Base-by-base conservation (phyloP, 768 basidiomycete species). In the Kwoniella sp. region DNA sequence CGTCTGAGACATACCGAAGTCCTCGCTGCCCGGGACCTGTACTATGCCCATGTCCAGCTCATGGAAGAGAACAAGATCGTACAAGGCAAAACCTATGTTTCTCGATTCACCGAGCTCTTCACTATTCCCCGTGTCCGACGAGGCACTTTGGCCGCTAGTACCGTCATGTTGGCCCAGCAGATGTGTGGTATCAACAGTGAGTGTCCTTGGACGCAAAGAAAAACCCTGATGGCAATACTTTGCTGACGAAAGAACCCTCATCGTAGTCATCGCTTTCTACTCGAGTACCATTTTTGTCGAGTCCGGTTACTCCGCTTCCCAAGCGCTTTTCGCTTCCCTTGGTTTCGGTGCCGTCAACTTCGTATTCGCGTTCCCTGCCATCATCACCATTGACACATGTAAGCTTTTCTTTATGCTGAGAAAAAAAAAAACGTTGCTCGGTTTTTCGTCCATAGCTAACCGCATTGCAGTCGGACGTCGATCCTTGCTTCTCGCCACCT, bases 181-280 rank as follows among this genome's bases (percentile, higher is more conserved):
- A 75, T 81, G 73, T 80, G 69, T 52, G 79, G 81, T 63, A 82
- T 75, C 63, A n/a, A n/a, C n/a, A n/a, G n/a, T n/a, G n/a, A n/a
- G n/a, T n/a, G n/a, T n/a, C n/a, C n/a, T n/a, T n/a, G n/a, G n/a
- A n/a, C n/a, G n/a, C n/a, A n/a, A n/a, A n/a, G n/a, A n/a, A n/a
- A n/a, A n/a, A n/a, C n/a, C n/a, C n/a, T n/a, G n/a, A n/a, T n/a
- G n/a, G n/a, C n/a, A n/a, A n/a, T n/a, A n/a, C n/a, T n/a, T n/a
- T n/a, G n/a, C n/a, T n/a, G n/a, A n/a, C n/a, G n/a, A n/a, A n/a
- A n/a, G n/a, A n/a, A n/a, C n/a, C n/a, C n/a, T n/a, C n/a, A n/a
- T n/a, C n/a, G n/a, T n/a, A n/a, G n/a, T 84, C 70, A 83, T 83
- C 66, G 78, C 82, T 9, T 83, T 82, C 76, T 82, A 83, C 78